A percentile compares a stretch with the other conserved stretches of the same genome.
phyloP scores from a whole-genome alignment of 352 stramenopile genomes.

The Phytophthora capsici region DNA sequence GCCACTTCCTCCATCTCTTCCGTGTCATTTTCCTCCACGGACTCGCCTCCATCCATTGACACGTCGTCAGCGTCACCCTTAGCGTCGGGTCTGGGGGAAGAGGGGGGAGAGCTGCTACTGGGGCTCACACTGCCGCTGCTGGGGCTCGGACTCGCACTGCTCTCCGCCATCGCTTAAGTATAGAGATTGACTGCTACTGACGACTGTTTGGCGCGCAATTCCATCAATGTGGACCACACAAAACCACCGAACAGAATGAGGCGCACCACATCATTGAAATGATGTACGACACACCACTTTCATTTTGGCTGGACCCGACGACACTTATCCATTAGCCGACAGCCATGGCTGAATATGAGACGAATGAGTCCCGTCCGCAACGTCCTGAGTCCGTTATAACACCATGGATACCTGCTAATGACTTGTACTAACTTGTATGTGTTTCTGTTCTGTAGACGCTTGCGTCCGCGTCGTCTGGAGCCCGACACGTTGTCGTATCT shows the following conservation, averaged over 20 bases:
- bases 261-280: background rate
- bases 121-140: conserved; percentile 38
- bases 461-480: conserved; percentile 79
- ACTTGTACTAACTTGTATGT: background rate
- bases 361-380: conserved; percentile 20
- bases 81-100: conserved; percentile 9
- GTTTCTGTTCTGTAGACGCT: conserved; percentile 42
- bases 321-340: conserved; percentile 16
- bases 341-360: conserved; percentile 25
- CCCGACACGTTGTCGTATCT: conserved; percentile 83
- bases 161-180: conserved; percentile 23
- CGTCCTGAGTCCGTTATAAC: conserved; percentile 34
- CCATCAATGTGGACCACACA: conserved; percentile 6
- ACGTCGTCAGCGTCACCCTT: conserved; percentile 22
- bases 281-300: too few species aligned
- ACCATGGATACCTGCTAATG: too few species aligned
- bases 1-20: conserved; percentile 26
- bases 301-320: conserved; percentile 1
- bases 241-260: background rate
- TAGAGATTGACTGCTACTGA: conserved; percentile 10
- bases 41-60: conserved; percentile 28
- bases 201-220: conserved; percentile 29
- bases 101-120: conserved; percentile 13
- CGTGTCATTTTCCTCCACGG: conserved; percentile 40
- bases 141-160: conserved; percentile 37